Evolutionary conservation across 805 yeast species (phyloP).

Genomic region (Isabelozyma pseudorhagii): DNA sequence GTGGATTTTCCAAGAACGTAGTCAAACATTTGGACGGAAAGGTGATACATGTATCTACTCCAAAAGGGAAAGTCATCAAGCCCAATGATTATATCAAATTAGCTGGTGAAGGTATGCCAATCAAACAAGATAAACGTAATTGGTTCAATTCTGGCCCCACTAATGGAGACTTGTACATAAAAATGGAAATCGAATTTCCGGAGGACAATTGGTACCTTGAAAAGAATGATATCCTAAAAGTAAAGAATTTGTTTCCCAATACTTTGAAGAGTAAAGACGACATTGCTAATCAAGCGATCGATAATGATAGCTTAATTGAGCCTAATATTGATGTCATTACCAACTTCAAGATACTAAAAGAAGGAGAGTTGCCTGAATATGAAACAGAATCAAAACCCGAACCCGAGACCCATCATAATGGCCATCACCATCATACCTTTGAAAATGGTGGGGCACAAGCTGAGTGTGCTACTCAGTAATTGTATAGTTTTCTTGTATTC

Average conservation of each 20-base stretch:
- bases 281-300: constrained; percentile 19
- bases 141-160: constrained; percentile 29
- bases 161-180: constrained; percentile 70
- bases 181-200: constrained; percentile 76
- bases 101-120: constrained; percentile 82
- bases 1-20: constrained; percentile 70
- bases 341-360: constrained; percentile 27
- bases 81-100: constrained; percentile 71
- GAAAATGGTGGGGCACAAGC: constrained; percentile 20
- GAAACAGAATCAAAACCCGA: constrained; percentile 10
- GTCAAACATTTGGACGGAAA: constrained; percentile 80
- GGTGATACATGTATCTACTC: constrained; percentile 58
- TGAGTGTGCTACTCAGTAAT: constrained; percentile 33
- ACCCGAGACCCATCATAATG: constrained; percentile 6
- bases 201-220: constrained; percentile 82
- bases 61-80: constrained; percentile 75
- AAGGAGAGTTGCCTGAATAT: constrained; percentile 28
- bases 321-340: constrained; percentile 37
- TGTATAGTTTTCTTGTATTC: background rate
- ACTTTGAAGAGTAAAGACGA: constrained; percentile 22
- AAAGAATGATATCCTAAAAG: constrained; percentile 54
- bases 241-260: constrained; percentile 55
- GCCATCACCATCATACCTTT: constrained; percentile 9
- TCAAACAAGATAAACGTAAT: constrained; percentile 21
- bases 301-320: constrained; percentile 24